Evolutionary conservation across 1,284 basidiomycete species (phyloP), one percentile per base, ranked within the genome.

Genomic region (Boletus sp.): DNA sequence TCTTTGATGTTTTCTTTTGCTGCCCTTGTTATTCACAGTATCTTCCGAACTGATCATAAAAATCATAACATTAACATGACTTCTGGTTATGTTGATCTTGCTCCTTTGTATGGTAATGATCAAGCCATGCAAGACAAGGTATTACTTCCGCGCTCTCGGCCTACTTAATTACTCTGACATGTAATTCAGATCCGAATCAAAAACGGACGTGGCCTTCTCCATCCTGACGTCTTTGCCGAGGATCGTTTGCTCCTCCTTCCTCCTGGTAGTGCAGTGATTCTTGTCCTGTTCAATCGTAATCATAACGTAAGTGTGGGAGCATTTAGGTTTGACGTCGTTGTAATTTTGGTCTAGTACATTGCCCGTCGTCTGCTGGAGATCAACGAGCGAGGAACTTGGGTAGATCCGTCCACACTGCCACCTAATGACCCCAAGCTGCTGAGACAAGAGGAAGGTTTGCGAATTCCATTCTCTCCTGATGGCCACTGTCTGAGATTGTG

Each of bases 1-100:
- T 78, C 80, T 41, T 59, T 88, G 61, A 88, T 91, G 81, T 91
- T 92, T 62, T 72, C 82, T 5, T 91, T 90, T 55, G 90, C 89
- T 8, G 82, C 87, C 2, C 75, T 90, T 13, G 87, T 91, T 38
- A 90, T 91, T 50, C 89, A 91, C 59, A 84, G 82, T 27, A 79
- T 87, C 40, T 89, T 88, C 75, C 84, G 84, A 37, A 88, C 84
- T 0, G 80, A 79, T 6, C 84, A 88, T 64, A 64, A 61, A 1
- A 70, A 87, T 48, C 72, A 76, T 23, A 77, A 74, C 56, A 84
- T 89, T 61, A 94, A 94, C 68, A 78, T 91, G 60, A 91, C 91
- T 7, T 89, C 88, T 0, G 88, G 88, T 10, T 94, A 94, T 59
- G 82, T 93, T 52, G 92, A 94, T 58, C 77, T 94, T 2, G 77